Evolutionary conservation across 78 protist species (phyloP), one percentile per base, ranked within the genome.

Genomic region (Anaeramoeba flamelloides): DNA sequence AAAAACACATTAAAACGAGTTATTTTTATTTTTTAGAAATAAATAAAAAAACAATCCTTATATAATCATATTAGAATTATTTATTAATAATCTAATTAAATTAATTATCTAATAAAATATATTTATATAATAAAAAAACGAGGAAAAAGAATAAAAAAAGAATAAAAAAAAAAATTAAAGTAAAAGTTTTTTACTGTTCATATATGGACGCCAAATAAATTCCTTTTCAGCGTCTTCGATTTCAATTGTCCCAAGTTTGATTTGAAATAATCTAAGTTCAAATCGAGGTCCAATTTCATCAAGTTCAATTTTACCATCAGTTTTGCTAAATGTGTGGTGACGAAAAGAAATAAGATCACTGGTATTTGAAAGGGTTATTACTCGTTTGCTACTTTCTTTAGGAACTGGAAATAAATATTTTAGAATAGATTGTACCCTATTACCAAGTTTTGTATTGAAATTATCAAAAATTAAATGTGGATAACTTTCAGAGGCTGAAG

Each of bases 251-350:
- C 69, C 79, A 1, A 74, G 64, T 8, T 1, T 40, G 12, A 38
- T 2, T 32, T 1, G 2, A 8, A 41, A 2, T 8, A 74, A 80
- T 39, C 81, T 82, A 88, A 96, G 38, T 79, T 95, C 98, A 36
- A 97, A 95, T 12, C 98, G 93, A 8, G 99, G 99, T 26, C 99
- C 99, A 22, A 94, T 77, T 79, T 94, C 97, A 38, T 80, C 77
- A 64, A 96, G 65, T 4, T 83, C 86, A 22, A 96, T 87, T 17
- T 80, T 3, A 12, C 1, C 34, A 81, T 81, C 88, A 38, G 65
- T 86, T 64, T 90, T 85, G 78, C 81, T 82, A 85, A 79, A 91
- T 12, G 40, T 41, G 84, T 93, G 97, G 65, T 81, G 87, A 65
- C 97, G 77, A 88, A 97, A 93, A 31, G 96, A 86, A 38, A 98